A percentile compares a stretch with the other conserved stretches of the same genome.
Conservation (phyloP, 202 grass and related monocot genomes). For the Zoysia matrella region DNA sequence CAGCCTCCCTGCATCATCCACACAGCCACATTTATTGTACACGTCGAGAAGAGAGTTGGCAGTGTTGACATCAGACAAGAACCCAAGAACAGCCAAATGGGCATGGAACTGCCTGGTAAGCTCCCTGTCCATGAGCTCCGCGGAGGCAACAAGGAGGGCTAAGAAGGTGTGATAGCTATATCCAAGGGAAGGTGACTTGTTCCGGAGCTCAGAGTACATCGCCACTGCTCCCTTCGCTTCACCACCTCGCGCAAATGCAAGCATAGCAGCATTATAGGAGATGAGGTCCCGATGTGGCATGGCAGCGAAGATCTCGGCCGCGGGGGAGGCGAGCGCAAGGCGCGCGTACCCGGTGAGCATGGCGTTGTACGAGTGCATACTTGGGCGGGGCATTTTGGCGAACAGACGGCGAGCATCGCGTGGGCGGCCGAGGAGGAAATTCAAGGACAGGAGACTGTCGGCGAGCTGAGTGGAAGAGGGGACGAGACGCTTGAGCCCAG, state of each 20-base stretch:
- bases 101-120: conserved; percentile 62
- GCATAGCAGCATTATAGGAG: conserved; percentile 66
- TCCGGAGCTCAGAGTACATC: conserved; percentile 58
- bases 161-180: conserved; percentile 63
- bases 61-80: conserved; percentile 57
- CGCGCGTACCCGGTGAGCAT: conserved; percentile 69
- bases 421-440: conserved; percentile 60
- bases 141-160: conserved; percentile 45
- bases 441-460: conserved; percentile 58
- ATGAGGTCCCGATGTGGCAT: conserved; percentile 61
- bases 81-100: conserved; percentile 57
- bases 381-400: conserved; percentile 60
- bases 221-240: conserved; percentile 21
- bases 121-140: conserved; percentile 40
- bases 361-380: conserved; percentile 70
- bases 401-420: conserved; percentile 61
- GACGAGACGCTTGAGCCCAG: conserved; percentile 50
- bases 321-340: conserved; percentile 35
- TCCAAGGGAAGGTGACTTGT: conserved; percentile 45
- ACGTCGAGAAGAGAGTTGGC: conserved; percentile 60
- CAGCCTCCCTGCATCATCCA: conserved; percentile 53
- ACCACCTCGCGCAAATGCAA: conserved; percentile 52
- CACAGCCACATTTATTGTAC: conserved; percentile 59
- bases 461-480: conserved; percentile 52
- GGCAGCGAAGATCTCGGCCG: conserved; percentile 42